These are phyloP conservation scores for Leucocoprinus leucothites DNA, from an alignment of 768 basidiomycete species.

Conservation along the genomic window DNA sequence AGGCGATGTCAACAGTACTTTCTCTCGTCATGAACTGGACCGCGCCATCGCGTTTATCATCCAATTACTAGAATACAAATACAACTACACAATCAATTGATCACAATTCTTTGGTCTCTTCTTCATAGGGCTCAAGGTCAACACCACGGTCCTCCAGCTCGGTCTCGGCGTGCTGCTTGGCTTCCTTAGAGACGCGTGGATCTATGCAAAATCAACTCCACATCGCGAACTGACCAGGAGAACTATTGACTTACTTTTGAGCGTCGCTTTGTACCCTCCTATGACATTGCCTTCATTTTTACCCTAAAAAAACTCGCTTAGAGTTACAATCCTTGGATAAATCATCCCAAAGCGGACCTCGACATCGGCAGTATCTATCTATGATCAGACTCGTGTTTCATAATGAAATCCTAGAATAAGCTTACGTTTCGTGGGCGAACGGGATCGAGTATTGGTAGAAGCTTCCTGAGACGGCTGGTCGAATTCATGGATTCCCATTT, in stretches of 20 bases:
- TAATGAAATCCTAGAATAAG: no score
- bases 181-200: constrained; percentile 19
- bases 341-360: no score
- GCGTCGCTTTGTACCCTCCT: constrained; percentile 21
- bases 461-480: not conserved
- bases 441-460: not conserved
- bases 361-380: no score
- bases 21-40: no score
- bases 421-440: constrained; percentile 8
- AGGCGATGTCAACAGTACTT: no score
- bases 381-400: no score
- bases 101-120: not conserved
- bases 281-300: constrained; percentile 13
- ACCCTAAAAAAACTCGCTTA: not conserved
- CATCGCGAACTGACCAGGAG: not conserved
- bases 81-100: no score
- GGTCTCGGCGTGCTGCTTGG: constrained; percentile 20
- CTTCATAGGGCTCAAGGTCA: not conserved
- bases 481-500: constrained; percentile 15
- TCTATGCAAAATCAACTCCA: constrained; percentile 13
- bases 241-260: constrained; percentile 19
- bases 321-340: no score
- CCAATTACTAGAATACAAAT: not conserved
- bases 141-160: constrained; percentile 17
- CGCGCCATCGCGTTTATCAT: no score